Conservation (phyloP, 73 alveolate species). For the Tetrahymena elliotti region DNA sequence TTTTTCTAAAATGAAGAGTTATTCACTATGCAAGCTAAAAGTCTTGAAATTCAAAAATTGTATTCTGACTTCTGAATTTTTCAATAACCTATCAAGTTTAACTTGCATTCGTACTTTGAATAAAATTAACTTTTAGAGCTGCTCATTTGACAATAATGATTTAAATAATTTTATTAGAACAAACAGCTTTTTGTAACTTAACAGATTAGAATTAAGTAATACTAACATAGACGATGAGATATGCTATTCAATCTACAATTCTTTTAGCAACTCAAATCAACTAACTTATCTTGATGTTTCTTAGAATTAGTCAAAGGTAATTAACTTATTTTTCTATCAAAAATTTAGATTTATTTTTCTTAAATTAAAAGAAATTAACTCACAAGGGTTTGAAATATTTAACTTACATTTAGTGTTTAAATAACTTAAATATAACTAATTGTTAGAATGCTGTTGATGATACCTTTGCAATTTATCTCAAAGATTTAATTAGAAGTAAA, state of each 20-base stretch:
- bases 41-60: neutral
- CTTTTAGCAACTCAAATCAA: neutral
- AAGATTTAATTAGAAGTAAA: neutral
- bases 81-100: neutral
- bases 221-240: neutral
- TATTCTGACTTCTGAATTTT: neutral
- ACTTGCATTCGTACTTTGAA: neutral
- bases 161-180: neutral
- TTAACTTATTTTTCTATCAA: neutral
- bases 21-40: neutral
- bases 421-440: neutral
- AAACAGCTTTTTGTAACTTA: neutral
- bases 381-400: neutral
- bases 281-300: neutral
- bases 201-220: neutral
- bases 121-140: neutral
- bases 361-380: neutral
- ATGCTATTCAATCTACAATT: neutral
- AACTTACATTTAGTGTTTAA: neutral
- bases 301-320: neutral
- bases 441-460: neutral
- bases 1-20: neutral
- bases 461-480: neutral
- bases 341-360: neutral
- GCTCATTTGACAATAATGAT: neutral